Evolutionary conservation across 257 asterid genomes (phyloP), one percentile per base, ranked within the genome.

Genomic region (Paraleonurus japonicus): DNA sequence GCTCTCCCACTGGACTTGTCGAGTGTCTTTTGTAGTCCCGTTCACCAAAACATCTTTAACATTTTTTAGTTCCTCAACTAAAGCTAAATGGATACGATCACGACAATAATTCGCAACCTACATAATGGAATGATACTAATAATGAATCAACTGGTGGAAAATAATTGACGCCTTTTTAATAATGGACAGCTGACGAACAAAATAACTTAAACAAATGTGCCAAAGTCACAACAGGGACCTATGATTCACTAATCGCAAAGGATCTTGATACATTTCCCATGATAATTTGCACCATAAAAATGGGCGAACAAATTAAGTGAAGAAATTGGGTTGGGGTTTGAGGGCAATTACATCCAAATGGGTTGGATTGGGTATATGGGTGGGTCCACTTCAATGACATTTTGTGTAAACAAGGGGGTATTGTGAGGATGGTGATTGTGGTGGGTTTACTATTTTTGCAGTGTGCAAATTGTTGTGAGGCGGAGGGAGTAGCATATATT

Each of bases 71-170:
- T 87, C 96, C 74, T 88, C 96, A 4, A 47, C 76, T 72, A 90
- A 81, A 33, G 92, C 96, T 51, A 74, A 69, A 78, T 90, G 97
- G 73, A 90, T 62, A 27, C 95, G 82, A 47, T 88, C 89, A 45
- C 89, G 75, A 66, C 97, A 90, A 74, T 90, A 90, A 61, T 87
- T 81, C 12, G 97, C 97, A 61, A 90, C 95, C 97, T 90, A 66
- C 61, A 81, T 10, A 67, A 76, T 12, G 17, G 28, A 69, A 66
- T 62, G 60, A 20, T 58, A 65, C 27, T 58, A 4, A 37, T 33
- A 48, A 43, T 45, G 47, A 76, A 55, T 51, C 48, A 55, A 65
- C 3, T 4, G 50, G 12, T 7, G 19, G 30, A 41, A 27, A 50
- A 50, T 11, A 32, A 75, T 59, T 45, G 20, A 45, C 58, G 4